Base-by-base conservation (phyloP, 805 yeast genomes). In the Yarrowia bubula region DNA sequence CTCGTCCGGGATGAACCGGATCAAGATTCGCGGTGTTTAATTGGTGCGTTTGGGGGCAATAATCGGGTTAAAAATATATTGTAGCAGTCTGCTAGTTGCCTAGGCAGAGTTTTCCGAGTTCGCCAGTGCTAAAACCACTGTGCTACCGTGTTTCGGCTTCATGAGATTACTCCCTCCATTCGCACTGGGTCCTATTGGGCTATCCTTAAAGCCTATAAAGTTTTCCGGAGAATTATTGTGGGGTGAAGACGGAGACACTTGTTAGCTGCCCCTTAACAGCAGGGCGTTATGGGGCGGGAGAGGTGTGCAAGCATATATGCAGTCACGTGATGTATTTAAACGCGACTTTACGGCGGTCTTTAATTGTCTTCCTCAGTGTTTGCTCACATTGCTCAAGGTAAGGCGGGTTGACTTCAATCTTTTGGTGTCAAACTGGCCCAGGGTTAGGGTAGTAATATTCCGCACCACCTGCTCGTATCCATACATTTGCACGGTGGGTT, bases 261-360 rank as follows among this genome's bases (percentile, higher is more conserved):
- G 33, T 22, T 22, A 39, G 58, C 51, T 55, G 77, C 72, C 53
- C 77, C 75, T 70, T 22, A 22, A 22, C 28, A 22, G 28, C 28
- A 22, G 28, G 28, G 28, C 28, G 28, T 22, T 22, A 22, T 3
- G 3, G 4, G 5, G 28, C 28, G 28, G 28, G 28, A 22, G 28
- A 22, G 28, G 28, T 5, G 28, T 22, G 4, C 3, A 3, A 5
- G 28, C 28, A 22, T n/a, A 22, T 22, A 5, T 22, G 28, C 28
- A 22, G 28, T 22, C 28, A 22, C 28, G 28, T 22, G 28, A 22
- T 3, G 28, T 5, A 5, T 22, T 22, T 3, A 22, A 22, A 22
- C 28, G 28, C 28, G 28, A 22, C 28, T 22, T 22, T 22, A 22
- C 28, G 28, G 28, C 28, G 28, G 3, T 5, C 28, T 3, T 22